Conservation (phyloP, 768 basidiomycete genomes). For the Rhizopogon salebrosus region DNA sequence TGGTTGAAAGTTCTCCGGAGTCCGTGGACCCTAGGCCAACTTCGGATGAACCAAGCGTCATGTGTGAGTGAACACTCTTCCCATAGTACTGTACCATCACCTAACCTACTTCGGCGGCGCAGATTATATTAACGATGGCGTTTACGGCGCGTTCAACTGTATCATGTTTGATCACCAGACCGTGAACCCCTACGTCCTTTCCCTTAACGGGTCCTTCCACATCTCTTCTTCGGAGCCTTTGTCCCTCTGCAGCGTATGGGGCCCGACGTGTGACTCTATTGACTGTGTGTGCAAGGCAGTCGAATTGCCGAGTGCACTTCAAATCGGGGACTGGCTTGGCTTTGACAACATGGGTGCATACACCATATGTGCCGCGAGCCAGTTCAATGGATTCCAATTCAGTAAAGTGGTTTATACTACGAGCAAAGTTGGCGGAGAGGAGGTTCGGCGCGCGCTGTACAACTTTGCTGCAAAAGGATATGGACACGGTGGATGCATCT, state of each 20-base stretch:
- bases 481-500: constrained; percentile 33
- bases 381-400: constrained; percentile 88
- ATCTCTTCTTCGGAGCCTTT: constrained; percentile 33
- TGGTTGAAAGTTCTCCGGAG: constrained; percentile 28
- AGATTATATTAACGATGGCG: constrained; percentile 99
- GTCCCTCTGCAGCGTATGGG: constrained; percentile 80
- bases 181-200: constrained; percentile 79
- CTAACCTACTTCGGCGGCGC: background rate
- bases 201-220: constrained; percentile 59
- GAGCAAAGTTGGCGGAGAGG: constrained; percentile 47
- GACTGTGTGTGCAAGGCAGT: constrained; percentile 77
- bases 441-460: constrained; percentile 47
- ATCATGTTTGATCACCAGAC: constrained; percentile 96
- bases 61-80: constrained; percentile 67
- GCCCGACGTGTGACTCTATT: constrained; percentile 97
- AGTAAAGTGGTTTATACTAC: constrained; percentile 78
- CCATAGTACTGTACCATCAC: constrained; percentile 1
- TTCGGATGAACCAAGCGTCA: constrained; percentile 52
- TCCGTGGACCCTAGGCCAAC: constrained; percentile 18
- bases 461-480: constrained; percentile 42
- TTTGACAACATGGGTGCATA: constrained; percentile 99
- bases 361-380: constrained; percentile 94
- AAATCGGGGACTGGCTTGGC: constrained; percentile 97
- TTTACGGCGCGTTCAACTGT: constrained; percentile 96
- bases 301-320: constrained; percentile 60